phyloP scores from a whole-genome alignment of 192 early-diverging fungal species.

The Thoreauomyces humboldtii region DNA sequence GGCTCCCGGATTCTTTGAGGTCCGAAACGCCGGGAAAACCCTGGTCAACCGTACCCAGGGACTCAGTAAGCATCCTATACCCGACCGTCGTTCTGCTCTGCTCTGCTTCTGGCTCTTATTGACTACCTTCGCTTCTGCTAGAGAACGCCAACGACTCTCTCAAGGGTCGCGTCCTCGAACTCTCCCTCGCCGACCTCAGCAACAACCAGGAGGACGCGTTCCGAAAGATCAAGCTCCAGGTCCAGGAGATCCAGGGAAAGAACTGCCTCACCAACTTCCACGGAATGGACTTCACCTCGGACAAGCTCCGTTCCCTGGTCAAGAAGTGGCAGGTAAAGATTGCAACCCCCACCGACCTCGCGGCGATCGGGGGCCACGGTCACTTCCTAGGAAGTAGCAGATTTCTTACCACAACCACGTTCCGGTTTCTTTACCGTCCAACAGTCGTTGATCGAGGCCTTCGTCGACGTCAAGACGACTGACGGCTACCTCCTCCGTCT shows the following conservation, averaged over 20 bases:
- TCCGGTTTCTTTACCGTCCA: too few relatives aligned
- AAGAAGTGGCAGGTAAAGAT: slow-evolving; percentile 99
- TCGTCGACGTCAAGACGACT: slow-evolving; percentile 99
- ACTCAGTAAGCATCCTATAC: slow-evolving; percentile 73
- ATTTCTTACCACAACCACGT: too few relatives aligned
- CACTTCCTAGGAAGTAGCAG: too few relatives aligned
- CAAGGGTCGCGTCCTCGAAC: slow-evolving; percentile 94
- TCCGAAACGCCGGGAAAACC: slow-evolving; percentile 96
- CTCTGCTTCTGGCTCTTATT: too few relatives aligned
- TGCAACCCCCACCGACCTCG: too few relatives aligned
- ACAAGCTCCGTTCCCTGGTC: slow-evolving; percentile 99
- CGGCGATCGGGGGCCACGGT: too few relatives aligned
- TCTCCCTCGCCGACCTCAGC: slow-evolving; percentile 94
- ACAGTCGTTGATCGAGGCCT: slow-evolving; percentile 92
- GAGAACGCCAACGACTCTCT: slow-evolving; percentile 93
- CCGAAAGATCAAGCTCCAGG: slow-evolving; percentile 97
- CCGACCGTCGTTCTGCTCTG: too few relatives aligned
- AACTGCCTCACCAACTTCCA: slow-evolving; percentile 99
- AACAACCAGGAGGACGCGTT: slow-evolving; percentile 84
- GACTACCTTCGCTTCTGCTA: too few relatives aligned
- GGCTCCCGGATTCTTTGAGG: slow-evolving; percentile 94
- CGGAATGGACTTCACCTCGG: slow-evolving; percentile 99
- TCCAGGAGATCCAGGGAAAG: slow-evolving; percentile 97
- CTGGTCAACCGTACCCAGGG: slow-evolving; percentile 99
- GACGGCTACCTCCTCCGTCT: slow-evolving; percentile 99